Percentiles rank a stretch among this genome's conserved stretches.
phyloP scores from a whole-genome alignment of 148 eudicot genomes.

The Nepenthes gracilis region DNA sequence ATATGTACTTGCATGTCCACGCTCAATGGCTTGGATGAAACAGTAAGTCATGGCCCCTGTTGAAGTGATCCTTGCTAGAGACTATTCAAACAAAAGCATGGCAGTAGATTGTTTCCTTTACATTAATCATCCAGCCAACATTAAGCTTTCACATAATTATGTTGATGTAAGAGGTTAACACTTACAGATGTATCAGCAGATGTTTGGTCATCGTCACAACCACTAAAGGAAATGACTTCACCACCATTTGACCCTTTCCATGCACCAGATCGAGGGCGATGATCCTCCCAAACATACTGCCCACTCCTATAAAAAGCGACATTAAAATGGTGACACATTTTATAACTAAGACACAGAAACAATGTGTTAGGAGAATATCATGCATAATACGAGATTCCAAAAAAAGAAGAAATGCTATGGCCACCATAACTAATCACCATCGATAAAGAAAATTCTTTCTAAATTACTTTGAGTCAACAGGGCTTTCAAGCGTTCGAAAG shows the following conservation, averaged over 20 bases:
- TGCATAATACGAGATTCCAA: no score
- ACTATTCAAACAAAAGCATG: constrained; percentile 35
- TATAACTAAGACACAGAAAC: not conserved
- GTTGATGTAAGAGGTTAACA: constrained; percentile 3
- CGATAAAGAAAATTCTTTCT: no score
- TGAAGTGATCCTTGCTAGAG: constrained; percentile 75
- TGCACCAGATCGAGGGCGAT: constrained; percentile 81
- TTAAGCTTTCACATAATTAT: not conserved
- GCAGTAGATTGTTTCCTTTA: not conserved
- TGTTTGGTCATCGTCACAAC: constrained; percentile 94
- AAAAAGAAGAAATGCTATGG: no score
- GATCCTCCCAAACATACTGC: constrained; percentile 92
- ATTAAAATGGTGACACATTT: not conserved
- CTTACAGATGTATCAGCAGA: constrained; percentile 97
- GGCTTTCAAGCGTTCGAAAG: no score
- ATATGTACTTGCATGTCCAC: constrained; percentile 73
- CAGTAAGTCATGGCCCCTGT: constrained; percentile 98
- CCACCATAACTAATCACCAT: no score
- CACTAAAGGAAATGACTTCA: constrained; percentile 92
- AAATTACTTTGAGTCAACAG: no score
- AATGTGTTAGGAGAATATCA: no score
- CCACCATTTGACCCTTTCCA: constrained; percentile 97
- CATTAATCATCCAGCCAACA: not conserved
- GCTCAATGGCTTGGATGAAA: constrained; percentile 92
- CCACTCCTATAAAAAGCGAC: constrained; percentile 44